A percentile compares a stretch with the other conserved stretches of the same genome.
These are phyloP conservation scores for Aspergillus sp. DNA, from an alignment of 2,329 filamentous ascomycete genomes.

Conservation along the genomic window DNA sequence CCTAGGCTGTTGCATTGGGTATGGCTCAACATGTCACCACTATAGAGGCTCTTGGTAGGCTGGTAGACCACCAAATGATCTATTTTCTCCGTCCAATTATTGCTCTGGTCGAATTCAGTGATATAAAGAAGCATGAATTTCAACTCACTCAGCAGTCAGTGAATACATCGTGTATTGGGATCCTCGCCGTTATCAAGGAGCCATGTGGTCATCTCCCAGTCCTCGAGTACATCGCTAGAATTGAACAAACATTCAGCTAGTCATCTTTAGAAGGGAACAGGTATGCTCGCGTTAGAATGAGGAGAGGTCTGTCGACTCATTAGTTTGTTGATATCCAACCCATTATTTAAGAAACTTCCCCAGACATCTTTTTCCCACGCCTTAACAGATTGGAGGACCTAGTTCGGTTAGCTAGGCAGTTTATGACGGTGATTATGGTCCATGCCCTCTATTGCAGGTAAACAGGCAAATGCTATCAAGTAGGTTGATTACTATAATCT, in stretches of 20 bases:
- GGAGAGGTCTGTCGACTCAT: conserved; percentile 1
- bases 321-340: conserved; percentile 17
- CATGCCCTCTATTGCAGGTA: too few species aligned
- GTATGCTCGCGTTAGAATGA: too few species aligned
- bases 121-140: conserved; percentile 11
- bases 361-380: conserved; percentile 8
- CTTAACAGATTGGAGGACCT: conserved; percentile 9
- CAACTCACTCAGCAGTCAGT: conserved; percentile 15
- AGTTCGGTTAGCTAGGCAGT: conserved; percentile 10
- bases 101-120: conserved; percentile 8
- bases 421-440: too few species aligned
- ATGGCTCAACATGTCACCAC: conserved; percentile 11
- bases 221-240: too few species aligned
- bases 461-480: too few species aligned
- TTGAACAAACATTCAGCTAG: too few species aligned
- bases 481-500: too few species aligned
- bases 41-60: conserved; percentile 11
- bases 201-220: conserved; percentile 1
- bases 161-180: conserved; percentile 1
- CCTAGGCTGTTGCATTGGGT: conserved; percentile 20
- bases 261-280: too few species aligned
- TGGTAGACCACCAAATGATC: conserved; percentile 20
- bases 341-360: conserved; percentile 8
- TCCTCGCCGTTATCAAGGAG: too few species aligned
- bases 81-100: conserved; percentile 12